These are phyloP conservation scores for Prunus kanzakura DNA, from an alignment of 306 rosid species.

Conservation along the genomic window DNA sequence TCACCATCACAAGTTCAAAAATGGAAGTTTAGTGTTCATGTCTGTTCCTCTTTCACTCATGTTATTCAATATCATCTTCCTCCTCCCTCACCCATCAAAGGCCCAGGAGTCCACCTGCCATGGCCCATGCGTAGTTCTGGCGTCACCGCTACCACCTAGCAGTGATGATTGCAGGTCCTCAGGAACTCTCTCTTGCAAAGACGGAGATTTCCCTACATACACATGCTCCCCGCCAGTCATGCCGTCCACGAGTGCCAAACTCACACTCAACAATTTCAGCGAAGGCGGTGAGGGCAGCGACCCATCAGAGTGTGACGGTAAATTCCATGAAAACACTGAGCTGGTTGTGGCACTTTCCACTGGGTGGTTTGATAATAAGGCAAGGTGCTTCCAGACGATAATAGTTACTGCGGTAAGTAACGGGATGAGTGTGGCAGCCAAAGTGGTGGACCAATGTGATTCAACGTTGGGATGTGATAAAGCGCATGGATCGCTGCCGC, in stretches of 20 bases:
- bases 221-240: constrained; percentile 21
- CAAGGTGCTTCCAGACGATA: constrained; percentile 24
- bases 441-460: constrained; percentile 53
- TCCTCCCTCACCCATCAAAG: too few relatives aligned
- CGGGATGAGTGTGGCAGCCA: constrained; percentile 26
- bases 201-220: background rate
- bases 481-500: constrained; percentile 29
- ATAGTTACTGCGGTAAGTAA: constrained; percentile 11
- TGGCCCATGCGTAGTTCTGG: fast-evolving
- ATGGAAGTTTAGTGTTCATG: too few relatives aligned
- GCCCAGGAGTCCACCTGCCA: too few relatives aligned
- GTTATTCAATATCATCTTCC: too few relatives aligned
- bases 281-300: constrained; percentile 34
- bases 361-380: constrained; percentile 28
- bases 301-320: constrained; percentile 24
- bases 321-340: constrained; percentile 20
- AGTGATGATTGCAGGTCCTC: background rate
- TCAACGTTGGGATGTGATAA: constrained; percentile 33
- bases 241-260: constrained; percentile 25
- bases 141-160: too few relatives aligned
- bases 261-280: constrained; percentile 32
- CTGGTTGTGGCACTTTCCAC: constrained; percentile 47
- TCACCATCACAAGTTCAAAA: too few relatives aligned
- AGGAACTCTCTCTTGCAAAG: constrained; percentile 8
- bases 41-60: too few relatives aligned